These are phyloP conservation scores for Basidiobolus heterosporus DNA, from an alignment of 371 early-diverging fungal species.

Conservation along the genomic window DNA sequence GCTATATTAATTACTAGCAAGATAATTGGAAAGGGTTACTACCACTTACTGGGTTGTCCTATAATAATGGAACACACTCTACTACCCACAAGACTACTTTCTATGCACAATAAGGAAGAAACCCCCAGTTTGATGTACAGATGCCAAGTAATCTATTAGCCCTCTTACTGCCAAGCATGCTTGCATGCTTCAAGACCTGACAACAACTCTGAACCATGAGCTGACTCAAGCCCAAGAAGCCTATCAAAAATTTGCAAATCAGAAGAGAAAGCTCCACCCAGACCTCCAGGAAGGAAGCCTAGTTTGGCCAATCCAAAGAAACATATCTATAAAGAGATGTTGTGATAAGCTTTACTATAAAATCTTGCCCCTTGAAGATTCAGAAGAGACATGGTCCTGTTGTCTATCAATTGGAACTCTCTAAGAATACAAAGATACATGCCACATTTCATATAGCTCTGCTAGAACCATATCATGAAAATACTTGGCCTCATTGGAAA, in stretches of 20 bases:
- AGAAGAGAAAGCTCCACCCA: neutral
- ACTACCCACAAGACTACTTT: conserved; percentile 16
- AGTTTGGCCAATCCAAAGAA: neutral
- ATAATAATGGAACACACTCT: conserved; percentile 19
- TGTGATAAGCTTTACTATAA: neutral
- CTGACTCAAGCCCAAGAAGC: neutral
- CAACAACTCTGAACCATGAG: neutral
- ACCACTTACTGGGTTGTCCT: conserved; percentile 26
- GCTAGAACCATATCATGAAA: neutral
- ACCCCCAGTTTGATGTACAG: neutral
- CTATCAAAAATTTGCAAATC: neutral
- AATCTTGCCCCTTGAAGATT: neutral
- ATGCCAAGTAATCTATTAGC: neutral
- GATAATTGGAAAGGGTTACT: conserved; percentile 23
- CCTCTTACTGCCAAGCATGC: neutral
- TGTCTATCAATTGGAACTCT: conserved; percentile 2
- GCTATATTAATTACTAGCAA: conserved; percentile 19
- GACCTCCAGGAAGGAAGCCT: neutral
- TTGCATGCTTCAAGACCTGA: neutral
- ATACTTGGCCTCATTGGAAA: no score
- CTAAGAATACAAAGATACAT: neutral
- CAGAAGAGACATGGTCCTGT: neutral
- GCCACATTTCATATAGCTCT: neutral
- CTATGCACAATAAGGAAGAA: conserved; percentile 7
- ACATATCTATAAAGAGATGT: neutral